phyloP scores from a whole-genome alignment of 345 rosid species.

The Populus euphratica region DNA sequence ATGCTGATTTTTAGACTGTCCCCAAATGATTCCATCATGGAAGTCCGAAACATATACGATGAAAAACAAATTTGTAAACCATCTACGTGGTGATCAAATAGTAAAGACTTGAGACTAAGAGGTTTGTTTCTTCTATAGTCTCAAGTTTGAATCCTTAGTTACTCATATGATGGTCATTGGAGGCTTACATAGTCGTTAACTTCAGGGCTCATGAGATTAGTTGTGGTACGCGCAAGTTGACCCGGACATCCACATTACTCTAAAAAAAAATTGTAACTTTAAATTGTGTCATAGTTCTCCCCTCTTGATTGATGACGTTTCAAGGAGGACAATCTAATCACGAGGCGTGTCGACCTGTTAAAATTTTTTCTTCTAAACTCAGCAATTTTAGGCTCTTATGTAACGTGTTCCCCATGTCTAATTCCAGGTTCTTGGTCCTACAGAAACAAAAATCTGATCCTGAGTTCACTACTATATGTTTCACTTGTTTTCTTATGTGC shows the following conservation, averaged over 20 bases:
- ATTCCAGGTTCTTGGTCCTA: too few species aligned
- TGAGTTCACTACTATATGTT: too few species aligned
- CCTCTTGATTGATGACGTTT: slow-evolving; percentile 21
- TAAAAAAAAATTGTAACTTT: neutral
- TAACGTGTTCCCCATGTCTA: too few species aligned
- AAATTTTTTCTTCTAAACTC: too few species aligned
- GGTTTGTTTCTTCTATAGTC: accelerated
- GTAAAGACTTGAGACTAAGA: too few species aligned
- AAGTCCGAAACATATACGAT: neutral
- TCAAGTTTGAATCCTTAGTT: too few species aligned
- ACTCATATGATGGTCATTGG: accelerated
- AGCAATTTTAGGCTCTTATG: too few species aligned
- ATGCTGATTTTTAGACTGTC: neutral
- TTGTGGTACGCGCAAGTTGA: accelerated
- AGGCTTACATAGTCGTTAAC: too few species aligned
- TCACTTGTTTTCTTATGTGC: too few species aligned
- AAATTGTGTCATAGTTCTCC: neutral
- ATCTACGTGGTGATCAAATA: too few species aligned
- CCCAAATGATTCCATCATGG: too few species aligned
- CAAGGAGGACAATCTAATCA: slow-evolving; percentile 63
- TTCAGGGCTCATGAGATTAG: accelerated
- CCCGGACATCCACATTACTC: accelerated
- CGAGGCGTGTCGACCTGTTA: slow-evolving; percentile 32
- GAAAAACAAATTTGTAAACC: neutral
- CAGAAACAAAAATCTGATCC: too few species aligned